Evolutionary conservation across 1,139 yeast species (phyloP).

Genomic region (Pichia norvegensis): DNA sequence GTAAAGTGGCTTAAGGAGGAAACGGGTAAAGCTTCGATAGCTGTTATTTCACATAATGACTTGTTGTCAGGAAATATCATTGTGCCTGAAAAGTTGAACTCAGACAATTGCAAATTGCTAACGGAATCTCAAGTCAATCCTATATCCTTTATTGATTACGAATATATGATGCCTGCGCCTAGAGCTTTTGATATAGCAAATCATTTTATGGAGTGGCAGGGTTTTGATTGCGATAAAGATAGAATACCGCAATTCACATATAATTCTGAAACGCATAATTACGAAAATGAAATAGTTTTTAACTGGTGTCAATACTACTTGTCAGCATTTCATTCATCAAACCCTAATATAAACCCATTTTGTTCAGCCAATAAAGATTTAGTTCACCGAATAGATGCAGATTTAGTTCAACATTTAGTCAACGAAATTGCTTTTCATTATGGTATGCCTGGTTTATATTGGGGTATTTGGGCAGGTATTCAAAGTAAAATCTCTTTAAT

Average conservation of each 20-base stretch:
- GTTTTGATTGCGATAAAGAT: slow-evolving; percentile 59
- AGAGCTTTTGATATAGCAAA: slow-evolving; percentile 81
- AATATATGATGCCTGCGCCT: slow-evolving; percentile 74
- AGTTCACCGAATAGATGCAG: slow-evolving; percentile 18
- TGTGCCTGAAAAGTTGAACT: slow-evolving; percentile 33
- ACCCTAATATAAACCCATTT: slow-evolving; percentile 10
- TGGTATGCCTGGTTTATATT: slow-evolving; percentile 77
- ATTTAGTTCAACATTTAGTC: slow-evolving; percentile 35
- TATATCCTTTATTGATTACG: slow-evolving; percentile 63
- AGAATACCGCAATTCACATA: slow-evolving; percentile 48
- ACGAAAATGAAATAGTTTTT: slow-evolving; percentile 29
- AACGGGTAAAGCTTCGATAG: slow-evolving; percentile 40
- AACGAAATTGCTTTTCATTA: slow-evolving; percentile 54
- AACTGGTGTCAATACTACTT: slow-evolving; percentile 48
- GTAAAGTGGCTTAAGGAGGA: slow-evolving; percentile 45
- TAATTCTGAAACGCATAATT: slow-evolving; percentile 4
- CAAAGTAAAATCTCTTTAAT: slow-evolving; percentile 65
- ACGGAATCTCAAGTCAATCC: slow-evolving; percentile 6
- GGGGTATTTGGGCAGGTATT: slow-evolving; percentile 83
- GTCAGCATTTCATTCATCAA: slow-evolving; percentile 8
- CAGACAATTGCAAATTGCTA: background rate
- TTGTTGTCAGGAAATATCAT: slow-evolving; percentile 66
- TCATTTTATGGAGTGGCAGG: slow-evolving; percentile 85
- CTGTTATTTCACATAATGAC: slow-evolving; percentile 66
- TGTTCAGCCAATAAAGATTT: background rate